A percentile compares a stretch with the other conserved stretches of the same genome.
Conservation (phyloP, 257 asterid species). For the Nicotiana otophora region DNA sequence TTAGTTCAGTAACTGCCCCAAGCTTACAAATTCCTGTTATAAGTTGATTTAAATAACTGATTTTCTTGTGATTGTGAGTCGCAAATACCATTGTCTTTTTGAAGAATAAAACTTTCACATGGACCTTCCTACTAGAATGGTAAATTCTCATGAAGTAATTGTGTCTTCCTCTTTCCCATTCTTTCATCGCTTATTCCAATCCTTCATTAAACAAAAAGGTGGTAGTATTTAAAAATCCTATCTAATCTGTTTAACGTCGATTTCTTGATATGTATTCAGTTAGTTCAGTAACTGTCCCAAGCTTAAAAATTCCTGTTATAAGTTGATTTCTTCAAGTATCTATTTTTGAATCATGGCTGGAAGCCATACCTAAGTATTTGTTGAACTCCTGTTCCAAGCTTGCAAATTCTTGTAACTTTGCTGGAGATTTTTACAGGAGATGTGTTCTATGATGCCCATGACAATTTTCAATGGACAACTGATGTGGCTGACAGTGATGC, state of each 20-base stretch:
- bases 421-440: slow-evolving; percentile 53
- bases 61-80: neutral
- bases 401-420: slow-evolving; percentile 1
- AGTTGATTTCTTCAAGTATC: neutral
- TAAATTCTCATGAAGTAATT: neutral
- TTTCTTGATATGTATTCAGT: neutral
- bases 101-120: neutral
- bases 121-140: neutral
- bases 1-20: no score
- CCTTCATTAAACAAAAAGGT: neutral
- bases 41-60: neutral
- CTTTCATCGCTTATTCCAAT: neutral
- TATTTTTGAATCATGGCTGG: neutral
- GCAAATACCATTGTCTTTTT: neutral
- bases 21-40: no score
- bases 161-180: neutral
- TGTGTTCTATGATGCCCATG: slow-evolving; percentile 68
- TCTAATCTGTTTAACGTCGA: neutral
- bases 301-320: neutral
- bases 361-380: neutral
- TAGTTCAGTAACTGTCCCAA: neutral
- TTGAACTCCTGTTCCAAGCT: neutral
- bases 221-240: neutral
- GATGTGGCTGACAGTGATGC: slow-evolving; percentile 22
- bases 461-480: slow-evolving; percentile 31